A percentile compares a stretch with the other conserved stretches of the same genome.
Conservation (phyloP, 805 yeast species). For the Candida orba region DNA sequence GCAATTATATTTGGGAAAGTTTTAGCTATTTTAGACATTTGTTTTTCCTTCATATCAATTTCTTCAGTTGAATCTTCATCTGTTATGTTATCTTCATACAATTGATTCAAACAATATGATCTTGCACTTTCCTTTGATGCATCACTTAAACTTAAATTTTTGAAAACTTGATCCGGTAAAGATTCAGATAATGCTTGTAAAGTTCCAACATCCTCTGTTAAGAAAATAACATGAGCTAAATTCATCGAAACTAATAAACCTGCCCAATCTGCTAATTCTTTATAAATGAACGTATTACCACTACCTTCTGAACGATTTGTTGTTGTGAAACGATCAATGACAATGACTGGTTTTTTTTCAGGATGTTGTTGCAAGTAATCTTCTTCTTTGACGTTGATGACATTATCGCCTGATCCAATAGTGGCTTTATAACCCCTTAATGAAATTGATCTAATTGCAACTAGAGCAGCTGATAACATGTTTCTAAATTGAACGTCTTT, state of each 20-base stretch:
- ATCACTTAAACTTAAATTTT: constrained; percentile 67
- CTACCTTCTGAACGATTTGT: constrained; percentile 51
- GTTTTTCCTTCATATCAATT: constrained; percentile 21
- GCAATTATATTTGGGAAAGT: constrained; percentile 17
- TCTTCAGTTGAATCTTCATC: constrained; percentile 13
- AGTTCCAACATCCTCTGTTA: constrained; percentile 81
- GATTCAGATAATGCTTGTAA: constrained; percentile 60
- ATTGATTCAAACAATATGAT: constrained; percentile 56
- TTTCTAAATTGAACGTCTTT: constrained; percentile 76
- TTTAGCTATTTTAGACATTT: constrained; percentile 2
- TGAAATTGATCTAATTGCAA: constrained; percentile 66
- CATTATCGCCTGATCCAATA: constrained; percentile 25
- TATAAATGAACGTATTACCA: constrained; percentile 58
- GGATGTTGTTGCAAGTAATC: constrained; percentile 83
- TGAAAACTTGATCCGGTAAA: constrained; percentile 83
- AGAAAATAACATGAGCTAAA: constrained; percentile 81
- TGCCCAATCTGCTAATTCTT: constrained; percentile 84
- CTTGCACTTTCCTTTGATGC: constrained; percentile 68
- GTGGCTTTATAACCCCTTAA: constrained; percentile 36
- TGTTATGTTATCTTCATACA: constrained; percentile 23
- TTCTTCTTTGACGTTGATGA: constrained; percentile 51
- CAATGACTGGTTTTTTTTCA: constrained; percentile 76
- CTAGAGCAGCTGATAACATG: constrained; percentile 64
- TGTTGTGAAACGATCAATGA: constrained; percentile 63
- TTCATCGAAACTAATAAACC: constrained; percentile 67